phyloP scores from a whole-genome alignment of 805 yeast genomes.

The Candida multigemmis region DNA sequence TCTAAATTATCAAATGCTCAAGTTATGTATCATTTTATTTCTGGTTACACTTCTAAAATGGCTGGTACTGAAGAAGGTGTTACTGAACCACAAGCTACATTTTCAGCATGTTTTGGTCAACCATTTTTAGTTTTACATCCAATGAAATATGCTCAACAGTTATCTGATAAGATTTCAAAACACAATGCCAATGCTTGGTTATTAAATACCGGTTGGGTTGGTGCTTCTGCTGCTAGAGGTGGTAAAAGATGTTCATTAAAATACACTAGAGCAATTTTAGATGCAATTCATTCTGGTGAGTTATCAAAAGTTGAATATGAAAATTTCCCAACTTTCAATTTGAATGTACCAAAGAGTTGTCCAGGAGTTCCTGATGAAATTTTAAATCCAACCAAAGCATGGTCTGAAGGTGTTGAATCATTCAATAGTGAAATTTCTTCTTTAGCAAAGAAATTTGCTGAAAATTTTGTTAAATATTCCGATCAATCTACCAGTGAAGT shows the following conservation, averaged over 20 bases:
- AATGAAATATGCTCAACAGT: conserved; percentile 94
- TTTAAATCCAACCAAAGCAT: conserved; percentile 77
- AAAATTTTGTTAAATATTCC: conserved; percentile 80
- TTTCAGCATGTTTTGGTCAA: conserved; percentile 98
- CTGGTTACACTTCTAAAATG: conserved; percentile 98
- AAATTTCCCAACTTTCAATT: conserved; percentile 76
- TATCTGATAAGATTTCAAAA: conserved; percentile 82
- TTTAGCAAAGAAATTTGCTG: conserved; percentile 71
- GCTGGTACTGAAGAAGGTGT: conserved; percentile 99
- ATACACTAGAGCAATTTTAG: conserved; percentile 94
- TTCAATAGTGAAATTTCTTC: conserved; percentile 36
- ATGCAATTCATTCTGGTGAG: conserved; percentile 88
- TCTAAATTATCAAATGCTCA: conserved; percentile 89
- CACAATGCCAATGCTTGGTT: conserved; percentile 94
- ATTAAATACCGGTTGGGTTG: conserved; percentile 98
- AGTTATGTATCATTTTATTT: conserved; percentile 97
- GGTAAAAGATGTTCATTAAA: conserved; percentile 97
- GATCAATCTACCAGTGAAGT: conserved; percentile 81
- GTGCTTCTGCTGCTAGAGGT: conserved; percentile 83
- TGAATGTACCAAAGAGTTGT: conserved; percentile 75
- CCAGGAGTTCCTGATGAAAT: conserved; percentile 78
- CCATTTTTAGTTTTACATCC: conserved; percentile 98
- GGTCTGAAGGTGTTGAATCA: conserved; percentile 44
- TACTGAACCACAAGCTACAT: conserved; percentile 96
- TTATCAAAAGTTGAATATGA: conserved; percentile 75